Conservation (phyloP, 2,329 filamentous ascomycete genomes). For the Daldinia sp. region DNA sequence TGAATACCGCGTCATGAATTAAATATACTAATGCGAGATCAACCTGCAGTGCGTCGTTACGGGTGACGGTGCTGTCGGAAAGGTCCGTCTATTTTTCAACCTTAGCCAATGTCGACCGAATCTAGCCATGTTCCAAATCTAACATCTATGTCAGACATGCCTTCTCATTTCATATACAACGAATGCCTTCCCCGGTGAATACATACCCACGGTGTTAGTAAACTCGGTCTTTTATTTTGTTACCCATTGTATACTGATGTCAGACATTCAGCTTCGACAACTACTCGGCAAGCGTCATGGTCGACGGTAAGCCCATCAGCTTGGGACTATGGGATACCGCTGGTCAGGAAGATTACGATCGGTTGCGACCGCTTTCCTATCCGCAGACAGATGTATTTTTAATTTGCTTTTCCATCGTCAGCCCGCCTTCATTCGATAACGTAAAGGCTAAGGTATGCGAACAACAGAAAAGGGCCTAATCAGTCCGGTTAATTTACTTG, state of each 20-base stretch:
- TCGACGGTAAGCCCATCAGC: slow-evolving; percentile 97
- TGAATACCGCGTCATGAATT: slow-evolving; percentile 37
- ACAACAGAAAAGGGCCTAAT: not conserved
- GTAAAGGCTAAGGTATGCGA: slow-evolving; percentile 91
- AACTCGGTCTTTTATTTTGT: slow-evolving; percentile 12
- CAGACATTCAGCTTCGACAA: slow-evolving; percentile 83
- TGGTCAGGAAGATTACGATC: slow-evolving; percentile 98
- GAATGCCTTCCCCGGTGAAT: slow-evolving; percentile 99
- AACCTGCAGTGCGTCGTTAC: slow-evolving; percentile 89
- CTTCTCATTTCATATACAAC: slow-evolving; percentile 99
- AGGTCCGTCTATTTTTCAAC: slow-evolving; percentile 69
- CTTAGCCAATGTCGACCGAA: slow-evolving; percentile 27
- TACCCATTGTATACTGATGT: slow-evolving; percentile 36
- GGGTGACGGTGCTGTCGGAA: slow-evolving; percentile 98
- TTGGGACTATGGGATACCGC: slow-evolving; percentile 98
- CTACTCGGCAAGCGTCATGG: slow-evolving; percentile 99
- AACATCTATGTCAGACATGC: slow-evolving; percentile 78
- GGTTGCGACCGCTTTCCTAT: slow-evolving; percentile 93
- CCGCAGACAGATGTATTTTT: slow-evolving; percentile 98
- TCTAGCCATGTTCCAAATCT: slow-evolving; percentile 46
- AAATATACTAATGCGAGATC: slow-evolving; percentile 53
- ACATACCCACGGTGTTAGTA: slow-evolving; percentile 95
- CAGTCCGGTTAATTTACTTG: not conserved
- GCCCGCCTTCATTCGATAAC: slow-evolving; percentile 98
- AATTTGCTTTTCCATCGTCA: slow-evolving; percentile 98